Evolutionary conservation across 805 yeast genomes (phyloP), one percentile per base, ranked within the genome.

Genomic region (Suhomyces sp.): DNA sequence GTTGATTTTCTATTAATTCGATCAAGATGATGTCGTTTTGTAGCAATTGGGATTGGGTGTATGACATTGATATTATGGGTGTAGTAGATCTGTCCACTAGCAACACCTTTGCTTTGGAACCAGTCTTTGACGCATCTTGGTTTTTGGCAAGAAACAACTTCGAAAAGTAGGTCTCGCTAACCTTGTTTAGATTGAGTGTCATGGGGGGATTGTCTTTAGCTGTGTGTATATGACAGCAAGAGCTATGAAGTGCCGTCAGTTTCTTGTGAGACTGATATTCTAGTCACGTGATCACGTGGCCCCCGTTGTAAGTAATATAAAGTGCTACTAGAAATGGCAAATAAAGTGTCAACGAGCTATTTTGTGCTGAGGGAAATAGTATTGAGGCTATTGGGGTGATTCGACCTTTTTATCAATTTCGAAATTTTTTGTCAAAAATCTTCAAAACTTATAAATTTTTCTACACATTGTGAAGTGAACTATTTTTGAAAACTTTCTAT

Each of bases 41-140:
- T 38, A 94, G 77, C 45, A 94, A 76, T 52, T 85, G 88, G 2
- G 96, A 86, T 66, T 94, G 99, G 2, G 97, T 88, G 27, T 96
- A 83, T 60, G 88, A 84, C 81, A 94, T 78, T n/a, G 97, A 90
- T 22, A 94, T 82, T 23, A 91, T 84, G 0, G 91, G 79, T 5
- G 96, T 88, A 60, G 99, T 93, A 57, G 78, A 77, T 48, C 80
- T 74, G 65, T 94, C 99, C 52, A 94, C 78, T 40, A 94, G 75
- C 36, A 94, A 75, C 27, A 92, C 96, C 58, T 83, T 83, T 54
- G 92, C 85, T 56, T 79, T 68, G 29, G 69, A 72, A 26, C 60
- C 56, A 13, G 54, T 29, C 9, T 57, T 58, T 10, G 54, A 55
- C 9, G 57, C 17, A 22, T 22, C 49, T 22, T 24, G 17, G 22